Evolutionary conservation across 805 yeast species (phyloP), one percentile per base, ranked within the genome.

Genomic region (Diddensiella caesifluorescens): DNA sequence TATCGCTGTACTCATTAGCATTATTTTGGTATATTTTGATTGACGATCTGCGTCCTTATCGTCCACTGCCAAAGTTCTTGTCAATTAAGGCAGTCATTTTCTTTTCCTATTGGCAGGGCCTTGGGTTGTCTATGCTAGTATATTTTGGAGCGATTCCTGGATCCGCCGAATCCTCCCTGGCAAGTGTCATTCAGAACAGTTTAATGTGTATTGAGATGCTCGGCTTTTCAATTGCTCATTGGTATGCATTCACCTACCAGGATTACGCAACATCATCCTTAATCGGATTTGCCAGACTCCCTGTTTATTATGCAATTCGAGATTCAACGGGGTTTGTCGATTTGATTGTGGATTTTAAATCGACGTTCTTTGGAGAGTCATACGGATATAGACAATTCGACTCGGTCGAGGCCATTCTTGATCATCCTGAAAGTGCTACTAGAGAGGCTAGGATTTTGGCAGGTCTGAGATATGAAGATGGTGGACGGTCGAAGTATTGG

Each of bases 41-140:
- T 64, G 59, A 57, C 2, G 97, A 89, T 53, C 69, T 92, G 51
- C 72, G 67, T 40, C 83, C 81, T 1, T 89, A 81, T 65, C 75
- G 85, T 41, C 97, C 97, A 2, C 79, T 92, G 75, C 88, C 94
- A 7, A 89, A 89, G 63, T 92, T 92, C 60, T 60, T 92, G 29
- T 88, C 97, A 64, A 95, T 92, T 35, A 92, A 92, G 57, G 71
- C 88, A 49, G 87, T 92, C 41, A 89, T 92, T 37, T 92, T 92
- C 70, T 97, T 96, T 19, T 84, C 95, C n/a, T 92, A 88, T 60
- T 92, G 99, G 99, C 98, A 92, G 59, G 87, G 94, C 66, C 73
- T 63, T 66, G 71, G 56, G 51, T 71, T 53, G 73, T 79, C 41
- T 38, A 68, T 32, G 50, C 76, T 47, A 45, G 60, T 31, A 52